Evolutionary conservation across 805 yeast species (phyloP).

Genomic region (Candida palmyrensis): DNA sequence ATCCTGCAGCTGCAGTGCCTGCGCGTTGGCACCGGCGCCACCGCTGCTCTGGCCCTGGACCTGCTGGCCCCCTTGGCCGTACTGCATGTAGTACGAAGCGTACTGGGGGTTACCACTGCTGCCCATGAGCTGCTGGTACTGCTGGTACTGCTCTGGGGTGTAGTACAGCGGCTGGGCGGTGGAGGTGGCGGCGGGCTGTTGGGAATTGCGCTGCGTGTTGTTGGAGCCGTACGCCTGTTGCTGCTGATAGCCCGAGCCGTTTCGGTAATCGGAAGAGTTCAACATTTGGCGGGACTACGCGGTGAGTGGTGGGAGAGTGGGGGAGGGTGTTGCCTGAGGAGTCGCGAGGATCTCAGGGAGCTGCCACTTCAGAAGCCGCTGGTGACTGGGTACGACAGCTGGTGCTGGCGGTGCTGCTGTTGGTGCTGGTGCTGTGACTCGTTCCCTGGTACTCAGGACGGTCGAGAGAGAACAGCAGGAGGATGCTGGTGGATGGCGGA

Average conservation of each 20-base stretch:
- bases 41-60: slow-evolving; percentile 8
- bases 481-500: no score
- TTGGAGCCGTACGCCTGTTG: slow-evolving; percentile 3
- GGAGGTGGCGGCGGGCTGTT: slow-evolving; percentile 7
- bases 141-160: slow-evolving; percentile 12
- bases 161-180: slow-evolving; percentile 12
- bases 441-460: no score
- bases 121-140: slow-evolving; percentile 11
- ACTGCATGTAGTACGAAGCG: slow-evolving; percentile 5
- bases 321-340: no score
- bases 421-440: no score
- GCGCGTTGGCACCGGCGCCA: slow-evolving; percentile 7
- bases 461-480: no score
- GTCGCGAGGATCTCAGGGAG: no score
- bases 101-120: slow-evolving; percentile 3
- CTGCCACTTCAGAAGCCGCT: no score
- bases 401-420: no score
- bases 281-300: no score
- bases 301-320: no score
- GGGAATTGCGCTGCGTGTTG: not conserved
- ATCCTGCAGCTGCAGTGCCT: not conserved
- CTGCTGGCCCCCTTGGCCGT: slow-evolving; percentile 5
- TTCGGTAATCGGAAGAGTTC: slow-evolving; percentile 3
- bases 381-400: no score
- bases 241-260: slow-evolving; percentile 1